Evolutionary conservation across 306 rosid genomes (phyloP).

Genomic region (Acmispon strigosus): DNA sequence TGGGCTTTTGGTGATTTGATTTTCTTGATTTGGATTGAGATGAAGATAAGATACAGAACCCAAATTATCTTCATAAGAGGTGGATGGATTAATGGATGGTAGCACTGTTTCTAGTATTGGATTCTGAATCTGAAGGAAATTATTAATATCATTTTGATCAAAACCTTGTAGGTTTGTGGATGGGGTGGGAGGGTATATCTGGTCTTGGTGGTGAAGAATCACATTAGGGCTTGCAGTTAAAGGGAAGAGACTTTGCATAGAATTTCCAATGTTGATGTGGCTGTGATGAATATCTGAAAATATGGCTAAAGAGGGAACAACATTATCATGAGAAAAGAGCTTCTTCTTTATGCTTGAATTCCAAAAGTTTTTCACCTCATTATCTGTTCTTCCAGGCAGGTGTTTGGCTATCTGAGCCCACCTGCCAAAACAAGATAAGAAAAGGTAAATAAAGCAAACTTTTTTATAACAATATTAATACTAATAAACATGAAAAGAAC

Average conservation of each 20-base stretch:
- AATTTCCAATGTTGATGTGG: conserved; percentile 14
- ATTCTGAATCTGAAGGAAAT: conserved; percentile 33
- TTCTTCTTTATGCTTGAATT: conserved; percentile 95
- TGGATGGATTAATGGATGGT: conserved; percentile 20
- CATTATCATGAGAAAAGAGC: conserved; percentile 45
- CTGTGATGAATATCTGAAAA: conserved; percentile 46
- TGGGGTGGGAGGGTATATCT: conserved; percentile 47
- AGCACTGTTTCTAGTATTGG: conserved; percentile 24
- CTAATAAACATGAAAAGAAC: neutral
- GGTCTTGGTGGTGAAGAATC: conserved; percentile 27
- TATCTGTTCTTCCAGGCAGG: conserved; percentile 97
- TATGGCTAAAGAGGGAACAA: conserved; percentile 35
- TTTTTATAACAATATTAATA: conserved; percentile 8
- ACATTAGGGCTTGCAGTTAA: conserved; percentile 45
- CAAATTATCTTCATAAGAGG: conserved; percentile 24
- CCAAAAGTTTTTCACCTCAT: conserved; percentile 98
- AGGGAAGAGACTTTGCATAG: conserved; percentile 45
- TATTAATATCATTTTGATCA: conserved; percentile 34
- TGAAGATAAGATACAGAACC: conserved; percentile 23
- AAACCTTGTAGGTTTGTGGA: conserved; percentile 32
- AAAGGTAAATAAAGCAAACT: conserved; percentile 8
- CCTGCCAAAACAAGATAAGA: conserved; percentile 31
- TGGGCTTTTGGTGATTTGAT: conserved; percentile 26
- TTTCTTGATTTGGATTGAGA: conserved; percentile 31
- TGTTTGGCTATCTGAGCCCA: conserved; percentile 98